phyloP scores from a whole-genome alignment of 352 stramenopile species.

The Pythium sukuiense region DNA sequence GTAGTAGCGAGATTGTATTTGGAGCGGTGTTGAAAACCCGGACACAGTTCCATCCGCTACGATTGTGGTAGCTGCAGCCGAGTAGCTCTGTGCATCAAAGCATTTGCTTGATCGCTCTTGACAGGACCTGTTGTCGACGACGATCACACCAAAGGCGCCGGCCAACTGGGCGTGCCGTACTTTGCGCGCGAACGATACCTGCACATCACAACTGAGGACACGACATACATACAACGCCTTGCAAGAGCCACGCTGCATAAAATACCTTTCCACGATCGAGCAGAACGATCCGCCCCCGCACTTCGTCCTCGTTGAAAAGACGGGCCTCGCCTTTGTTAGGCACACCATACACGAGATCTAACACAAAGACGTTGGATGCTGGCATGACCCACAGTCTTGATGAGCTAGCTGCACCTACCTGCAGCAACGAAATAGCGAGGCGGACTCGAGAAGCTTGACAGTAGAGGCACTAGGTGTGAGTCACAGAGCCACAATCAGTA shows the following conservation, averaged over 20 bases:
- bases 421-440: neutral
- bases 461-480: neutral
- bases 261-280: slow-evolving; percentile 18
- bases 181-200: slow-evolving; percentile 21
- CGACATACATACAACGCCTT: no score
- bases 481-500: neutral
- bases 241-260: no score
- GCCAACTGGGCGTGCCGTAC: slow-evolving; percentile 14
- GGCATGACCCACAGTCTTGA: no score
- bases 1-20: neutral
- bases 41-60: neutral
- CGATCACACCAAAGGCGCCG: slow-evolving; percentile 11
- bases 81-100: slow-evolving; percentile 10
- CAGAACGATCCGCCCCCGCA: slow-evolving; percentile 9
- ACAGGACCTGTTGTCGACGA: slow-evolving; percentile 8
- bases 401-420: neutral
- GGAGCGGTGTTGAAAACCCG: neutral
- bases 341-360: slow-evolving; percentile 22
- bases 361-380: neutral
- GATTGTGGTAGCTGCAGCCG: neutral
- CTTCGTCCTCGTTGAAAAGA: slow-evolving; percentile 13
- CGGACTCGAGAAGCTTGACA: slow-evolving; percentile 5
- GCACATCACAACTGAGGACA: neutral
- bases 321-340: slow-evolving; percentile 5
- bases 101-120: neutral